Conservation (phyloP, 2,329 filamentous ascomycete species). For the Ascochyta rabiei region DNA sequence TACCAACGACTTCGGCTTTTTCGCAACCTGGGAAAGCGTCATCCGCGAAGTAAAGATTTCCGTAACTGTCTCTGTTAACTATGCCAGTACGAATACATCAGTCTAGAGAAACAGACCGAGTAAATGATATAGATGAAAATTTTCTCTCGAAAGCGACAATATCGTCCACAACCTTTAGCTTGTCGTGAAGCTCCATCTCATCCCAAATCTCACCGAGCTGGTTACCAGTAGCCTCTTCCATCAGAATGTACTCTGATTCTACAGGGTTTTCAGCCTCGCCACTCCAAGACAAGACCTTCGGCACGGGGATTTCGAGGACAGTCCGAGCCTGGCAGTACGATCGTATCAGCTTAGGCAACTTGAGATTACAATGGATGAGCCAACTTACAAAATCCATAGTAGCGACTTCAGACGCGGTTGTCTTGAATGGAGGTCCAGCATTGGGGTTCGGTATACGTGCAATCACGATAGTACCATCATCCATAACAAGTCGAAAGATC, state of each 20-base stretch:
- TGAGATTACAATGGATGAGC: neutral
- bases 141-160: constrained; percentile 48
- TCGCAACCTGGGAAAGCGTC: constrained; percentile 42
- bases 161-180: constrained; percentile 41
- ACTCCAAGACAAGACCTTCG: constrained; percentile 31
- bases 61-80: constrained; percentile 39
- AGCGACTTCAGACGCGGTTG: constrained; percentile 28
- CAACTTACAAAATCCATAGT: constrained; percentile 29
- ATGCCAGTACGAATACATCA: constrained; percentile 1
- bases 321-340: constrained; percentile 13
- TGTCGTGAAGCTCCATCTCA: constrained; percentile 30
- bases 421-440: constrained; percentile 17
- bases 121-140: constrained; percentile 45
- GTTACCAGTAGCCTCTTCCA: constrained; percentile 36
- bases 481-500: constrained; percentile 32
- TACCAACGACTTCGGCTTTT: constrained; percentile 32
- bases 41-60: constrained; percentile 47
- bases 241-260: constrained; percentile 33
- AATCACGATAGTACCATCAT: constrained; percentile 27
- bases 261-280: constrained; percentile 24
- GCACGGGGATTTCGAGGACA: constrained; percentile 30
- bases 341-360: constrained; percentile 7
- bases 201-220: constrained; percentile 40
- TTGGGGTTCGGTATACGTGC: constrained; percentile 26
- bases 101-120: constrained; percentile 26